These are phyloP conservation scores for Boechera divaricarpa DNA, from an alignment of 345 rosid species.

Conservation along the genomic window DNA sequence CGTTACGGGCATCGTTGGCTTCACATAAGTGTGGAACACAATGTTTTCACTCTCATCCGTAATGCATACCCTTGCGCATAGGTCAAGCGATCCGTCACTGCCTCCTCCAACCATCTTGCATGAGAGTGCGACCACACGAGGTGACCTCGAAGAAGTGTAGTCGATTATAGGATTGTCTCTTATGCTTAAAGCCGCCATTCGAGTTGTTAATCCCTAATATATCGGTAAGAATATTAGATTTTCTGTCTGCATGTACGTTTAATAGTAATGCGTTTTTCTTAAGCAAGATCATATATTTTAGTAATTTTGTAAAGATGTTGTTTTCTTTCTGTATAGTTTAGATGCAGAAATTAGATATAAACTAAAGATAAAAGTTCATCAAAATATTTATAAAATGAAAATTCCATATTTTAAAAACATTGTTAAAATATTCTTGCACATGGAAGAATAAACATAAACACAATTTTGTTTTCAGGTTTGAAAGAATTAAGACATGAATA, in stretches of 20 bases:
- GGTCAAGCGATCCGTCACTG: slow-evolving; percentile 74
- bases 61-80: slow-evolving; percentile 77
- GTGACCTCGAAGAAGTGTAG: slow-evolving; percentile 50
- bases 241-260: neutral
- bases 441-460: neutral
- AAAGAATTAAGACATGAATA: too few species aligned
- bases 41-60: slow-evolving; percentile 69
- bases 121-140: slow-evolving; percentile 67
- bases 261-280: neutral
- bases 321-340: too few species aligned
- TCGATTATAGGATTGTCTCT: slow-evolving; percentile 59
- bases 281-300: neutral
- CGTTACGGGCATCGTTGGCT: slow-evolving; percentile 71
- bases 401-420: neutral
- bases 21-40: slow-evolving; percentile 77
- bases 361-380: too few species aligned
- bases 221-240: neutral
- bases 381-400: too few species aligned
- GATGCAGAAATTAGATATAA: too few species aligned
- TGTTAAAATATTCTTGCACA: neutral
- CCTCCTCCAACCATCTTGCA: slow-evolving; percentile 95
- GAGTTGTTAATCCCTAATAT: slow-evolving; percentile 51
- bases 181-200: slow-evolving; percentile 60
- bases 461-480: too few species aligned
- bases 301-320: too few species aligned